phyloP scores from a whole-genome alignment of 1,284 basidiomycete species.

The Trichosporon sp. region DNA sequence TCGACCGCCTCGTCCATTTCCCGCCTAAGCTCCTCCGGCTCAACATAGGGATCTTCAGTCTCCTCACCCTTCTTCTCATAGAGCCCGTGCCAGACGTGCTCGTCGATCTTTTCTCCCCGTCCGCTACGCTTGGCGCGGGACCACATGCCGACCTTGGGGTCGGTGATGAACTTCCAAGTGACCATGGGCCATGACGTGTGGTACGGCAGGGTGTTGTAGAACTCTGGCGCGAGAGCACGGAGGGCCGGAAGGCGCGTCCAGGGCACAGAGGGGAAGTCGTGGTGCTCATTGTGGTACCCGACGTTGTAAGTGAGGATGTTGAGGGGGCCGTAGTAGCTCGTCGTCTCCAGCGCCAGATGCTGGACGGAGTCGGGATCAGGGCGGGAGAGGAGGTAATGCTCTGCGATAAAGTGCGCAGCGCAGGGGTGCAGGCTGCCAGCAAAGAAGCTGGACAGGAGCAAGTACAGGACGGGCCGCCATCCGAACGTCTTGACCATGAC shows the following conservation, averaged over 20 bases:
- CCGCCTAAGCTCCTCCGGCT: conserved; percentile 15
- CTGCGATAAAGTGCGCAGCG: conserved; percentile 95
- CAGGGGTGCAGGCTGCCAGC: conserved; percentile 92
- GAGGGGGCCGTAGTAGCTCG: conserved; percentile 89
- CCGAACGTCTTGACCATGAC: conserved; percentile 62
- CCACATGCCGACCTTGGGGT: conserved; percentile 68
- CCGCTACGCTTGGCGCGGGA: conserved; percentile 50
- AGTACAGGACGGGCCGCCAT: conserved; percentile 66
- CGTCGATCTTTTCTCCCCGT: conserved; percentile 37
- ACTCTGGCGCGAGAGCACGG: conserved; percentile 78
- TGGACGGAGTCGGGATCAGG: conserved; percentile 24
- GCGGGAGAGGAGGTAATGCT: conserved; percentile 84
- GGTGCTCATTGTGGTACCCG: conserved; percentile 98
- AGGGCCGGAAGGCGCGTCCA: conserved; percentile 92
- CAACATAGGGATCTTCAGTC: conserved; percentile 3
- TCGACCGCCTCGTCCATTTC: conserved; percentile 24
- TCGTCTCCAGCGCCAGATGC: conserved; percentile 72
- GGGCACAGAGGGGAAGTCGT: conserved; percentile 93
- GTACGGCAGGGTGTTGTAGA: conserved; percentile 79
- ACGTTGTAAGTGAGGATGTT: conserved; percentile 96
- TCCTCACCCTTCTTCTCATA: conserved; percentile 11
- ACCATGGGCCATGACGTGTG: conserved; percentile 94
- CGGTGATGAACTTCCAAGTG: conserved; percentile 86
- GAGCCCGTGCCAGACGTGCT: conserved; percentile 31
- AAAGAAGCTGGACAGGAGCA: conserved; percentile 84